Base-by-base conservation (phyloP, 2,329 filamentous ascomycete genomes). In the Parastagonospora avenae region DNA sequence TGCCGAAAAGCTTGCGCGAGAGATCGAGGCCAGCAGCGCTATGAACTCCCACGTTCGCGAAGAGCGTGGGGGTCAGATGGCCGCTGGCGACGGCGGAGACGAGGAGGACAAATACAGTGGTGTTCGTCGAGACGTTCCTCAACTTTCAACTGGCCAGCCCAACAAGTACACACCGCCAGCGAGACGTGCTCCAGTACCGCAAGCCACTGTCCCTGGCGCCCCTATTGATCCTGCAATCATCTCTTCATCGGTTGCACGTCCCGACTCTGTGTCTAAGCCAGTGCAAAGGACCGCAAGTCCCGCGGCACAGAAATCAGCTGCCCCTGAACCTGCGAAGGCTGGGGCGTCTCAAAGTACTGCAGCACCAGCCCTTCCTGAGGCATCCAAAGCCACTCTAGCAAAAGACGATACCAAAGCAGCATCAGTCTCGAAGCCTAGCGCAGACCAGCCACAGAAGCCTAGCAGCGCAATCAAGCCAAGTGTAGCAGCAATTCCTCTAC, bases 101-200 rank as follows among this genome's bases (percentile, higher is more conserved):
- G 94, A 99, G 75, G 94, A 99, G 77, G 92, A 95, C 70, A 97
- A 94, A 86, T 97, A 97, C 76, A 97, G 92, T 68, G 93, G 93
- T 70, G 94, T 99, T 48, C 88, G 88, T 55, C 87, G 93, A 58
- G 77, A 79, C 48, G 89, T 89, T 63, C 84, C 88, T 5, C 82
- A 88, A n/a, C 79, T 95, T 29, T 72, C 78, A 27, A 81, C 80
- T 50, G 80, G 82, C 8, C 79, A 80, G 46, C 74, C 82, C 16
- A 86, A 85, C 74, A 93, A 91, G 74, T 99, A 99, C 73, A 96
- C 89, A 0, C 93, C 94, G 30, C 94, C 94, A 4, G 93, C 91
- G 14, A 85, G 91, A 72, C 86, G 94, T 62, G 89, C 92, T 8
- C 90, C 91, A 14, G 85, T 89, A 29, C 86, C 81, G 24, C 84